Percentiles rank a stretch among this genome's conserved stretches.
Evolutionary conservation across 352 stramenopile species (phyloP).

Genomic region (Globisporangium paddicum): DNA sequence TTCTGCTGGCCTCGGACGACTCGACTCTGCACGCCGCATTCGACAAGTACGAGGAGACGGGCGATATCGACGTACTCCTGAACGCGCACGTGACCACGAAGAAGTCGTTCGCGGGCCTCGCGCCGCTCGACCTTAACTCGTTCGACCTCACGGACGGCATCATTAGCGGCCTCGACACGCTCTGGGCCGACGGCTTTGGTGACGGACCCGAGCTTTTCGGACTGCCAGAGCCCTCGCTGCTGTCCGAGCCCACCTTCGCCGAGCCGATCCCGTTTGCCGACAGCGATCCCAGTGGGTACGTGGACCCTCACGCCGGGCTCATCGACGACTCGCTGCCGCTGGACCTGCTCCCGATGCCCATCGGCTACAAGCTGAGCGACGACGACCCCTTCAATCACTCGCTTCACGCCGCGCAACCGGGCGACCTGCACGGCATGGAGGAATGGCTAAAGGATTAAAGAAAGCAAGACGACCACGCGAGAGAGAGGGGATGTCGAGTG

Average conservation of each 20-base stretch:
- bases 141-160: slow-evolving; percentile 83
- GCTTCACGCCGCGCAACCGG: slow-evolving; percentile 46
- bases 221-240: background rate
- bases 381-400: too few species aligned
- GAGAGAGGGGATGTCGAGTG: background rate
- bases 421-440: slow-evolving; percentile 74
- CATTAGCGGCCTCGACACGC: slow-evolving; percentile 70
- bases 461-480: too few species aligned
- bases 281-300: slow-evolving; percentile 24
- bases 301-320: slow-evolving; percentile 52
- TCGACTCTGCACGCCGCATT: slow-evolving; percentile 67
- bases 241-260: slow-evolving; percentile 2
- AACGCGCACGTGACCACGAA: slow-evolving; percentile 61
- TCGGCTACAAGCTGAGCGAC: slow-evolving; percentile 41
- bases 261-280: slow-evolving; percentile 42
- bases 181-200: slow-evolving; percentile 67
- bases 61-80: slow-evolving; percentile 66
- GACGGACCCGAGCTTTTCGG: slow-evolving; percentile 10
- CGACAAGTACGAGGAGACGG: slow-evolving; percentile 76
- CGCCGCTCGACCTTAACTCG: slow-evolving; percentile 47
- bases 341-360: slow-evolving; percentile 58
- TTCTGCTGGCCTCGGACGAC: slow-evolving; percentile 76
- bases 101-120: slow-evolving; percentile 54
- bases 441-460: slow-evolving; percentile 73
- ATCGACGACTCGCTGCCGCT: slow-evolving; percentile 35